Evolutionary conservation across 2,329 filamentous ascomycete species (phyloP).

Genomic region (Diaporthe caulivora): DNA sequence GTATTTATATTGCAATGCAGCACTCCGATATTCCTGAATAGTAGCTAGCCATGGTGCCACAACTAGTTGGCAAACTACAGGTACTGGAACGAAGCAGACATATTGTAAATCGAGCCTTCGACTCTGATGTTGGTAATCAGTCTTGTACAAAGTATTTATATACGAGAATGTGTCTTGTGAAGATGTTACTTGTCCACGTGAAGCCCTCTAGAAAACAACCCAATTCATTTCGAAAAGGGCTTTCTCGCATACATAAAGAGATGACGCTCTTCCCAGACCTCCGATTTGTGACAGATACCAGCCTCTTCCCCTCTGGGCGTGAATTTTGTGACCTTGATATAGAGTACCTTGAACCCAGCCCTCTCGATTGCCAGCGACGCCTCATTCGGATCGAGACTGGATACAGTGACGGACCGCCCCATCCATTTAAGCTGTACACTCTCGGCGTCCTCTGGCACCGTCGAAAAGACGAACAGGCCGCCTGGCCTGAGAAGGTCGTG

Average conservation of each 20-base stretch:
- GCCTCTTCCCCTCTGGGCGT: conserved; percentile 43
- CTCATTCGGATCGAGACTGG: conserved; percentile 43
- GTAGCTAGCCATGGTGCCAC: background rate
- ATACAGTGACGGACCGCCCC: conserved; percentile 44
- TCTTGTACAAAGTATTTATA: background rate
- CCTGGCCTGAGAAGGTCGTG: conserved; percentile 38
- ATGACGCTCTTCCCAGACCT: conserved; percentile 48
- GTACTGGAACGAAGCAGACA: background rate
- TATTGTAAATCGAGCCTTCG: background rate
- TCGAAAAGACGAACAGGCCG: conserved; percentile 42
- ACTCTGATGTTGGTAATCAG: background rate
- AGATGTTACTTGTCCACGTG: background rate
- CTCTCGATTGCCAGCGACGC: conserved; percentile 40
- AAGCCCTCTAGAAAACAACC: background rate
- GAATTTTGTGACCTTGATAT: conserved; percentile 40
- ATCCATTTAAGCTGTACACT: conserved; percentile 44
- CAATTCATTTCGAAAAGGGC: conserved; percentile 16
- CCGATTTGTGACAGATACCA: conserved; percentile 44
- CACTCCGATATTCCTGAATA: background rate
- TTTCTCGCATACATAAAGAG: conserved; percentile 47
- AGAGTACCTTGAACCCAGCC: conserved; percentile 42
- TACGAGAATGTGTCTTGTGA: background rate
- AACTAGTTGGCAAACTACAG: background rate
- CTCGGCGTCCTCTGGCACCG: conserved; percentile 44
- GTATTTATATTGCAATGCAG: no score